These are phyloP conservation scores for Emergomyces africanus DNA, from an alignment of 2,329 filamentous ascomycete genomes.

Conservation along the genomic window DNA sequence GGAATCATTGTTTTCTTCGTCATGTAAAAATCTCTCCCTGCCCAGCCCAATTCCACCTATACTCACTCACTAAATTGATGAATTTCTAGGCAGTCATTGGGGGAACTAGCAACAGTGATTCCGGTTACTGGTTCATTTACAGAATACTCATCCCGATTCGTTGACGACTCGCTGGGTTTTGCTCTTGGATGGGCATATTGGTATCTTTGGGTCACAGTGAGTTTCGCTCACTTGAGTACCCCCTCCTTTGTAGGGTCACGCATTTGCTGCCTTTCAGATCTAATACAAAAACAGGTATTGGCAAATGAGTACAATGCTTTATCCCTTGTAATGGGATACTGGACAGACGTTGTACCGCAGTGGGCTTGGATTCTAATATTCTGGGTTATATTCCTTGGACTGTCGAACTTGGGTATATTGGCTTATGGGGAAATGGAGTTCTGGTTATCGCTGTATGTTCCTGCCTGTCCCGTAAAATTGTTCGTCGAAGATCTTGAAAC, in stretches of 20 bases:
- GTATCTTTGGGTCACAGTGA: slow-evolving; percentile 33
- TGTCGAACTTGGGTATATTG: slow-evolving; percentile 30
- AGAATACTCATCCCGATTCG: slow-evolving; percentile 56
- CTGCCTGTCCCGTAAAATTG: not conserved
- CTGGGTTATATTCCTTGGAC: slow-evolving; percentile 31
- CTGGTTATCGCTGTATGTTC: slow-evolving; percentile 24
- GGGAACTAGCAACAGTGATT: slow-evolving; percentile 61
- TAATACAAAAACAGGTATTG: slow-evolving; percentile 13
- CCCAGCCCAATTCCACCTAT: not conserved
- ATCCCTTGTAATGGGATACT: slow-evolving; percentile 33
- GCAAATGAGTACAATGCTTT: slow-evolving; percentile 37
- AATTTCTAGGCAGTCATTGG: slow-evolving; percentile 55
- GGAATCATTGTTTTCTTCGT: slow-evolving; percentile 50
- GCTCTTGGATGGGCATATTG: slow-evolving; percentile 61
- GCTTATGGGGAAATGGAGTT: slow-evolving; percentile 44
- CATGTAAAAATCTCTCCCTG: slow-evolving; percentile 16
- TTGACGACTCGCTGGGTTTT: slow-evolving; percentile 56
- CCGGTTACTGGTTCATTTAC: slow-evolving; percentile 60
- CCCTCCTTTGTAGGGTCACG: not conserved
- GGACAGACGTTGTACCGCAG: slow-evolving; percentile 32
- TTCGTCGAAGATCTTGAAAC: not conserved
- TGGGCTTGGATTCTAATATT: slow-evolving; percentile 38
- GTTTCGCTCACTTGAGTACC: not conserved
- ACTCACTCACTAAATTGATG: not conserved
- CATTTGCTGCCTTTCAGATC: not conserved